These are phyloP conservation scores for Atractiella rhizophila DNA, from an alignment of 768 basidiomycete genomes.

Conservation along the genomic window DNA sequence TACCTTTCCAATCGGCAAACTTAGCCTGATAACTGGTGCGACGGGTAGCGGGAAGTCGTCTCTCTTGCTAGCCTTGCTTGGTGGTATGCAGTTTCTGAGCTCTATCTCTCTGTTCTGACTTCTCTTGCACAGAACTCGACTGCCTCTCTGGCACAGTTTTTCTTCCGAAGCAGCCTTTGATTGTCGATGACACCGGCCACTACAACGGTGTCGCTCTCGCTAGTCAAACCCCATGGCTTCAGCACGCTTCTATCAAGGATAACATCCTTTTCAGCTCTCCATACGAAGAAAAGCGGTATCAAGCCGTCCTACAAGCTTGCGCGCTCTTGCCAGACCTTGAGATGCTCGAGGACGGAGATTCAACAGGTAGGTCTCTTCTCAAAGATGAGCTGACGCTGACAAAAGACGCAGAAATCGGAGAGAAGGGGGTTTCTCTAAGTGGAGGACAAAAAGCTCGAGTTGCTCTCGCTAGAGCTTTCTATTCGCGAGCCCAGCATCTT, in stretches of 20 bases:
- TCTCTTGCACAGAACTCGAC: no score
- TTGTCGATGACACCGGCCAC: no score
- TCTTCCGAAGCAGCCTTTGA: conserved; percentile 2
- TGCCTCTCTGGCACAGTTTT: conserved; percentile 2
- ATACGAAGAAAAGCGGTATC: conserved; percentile 35
- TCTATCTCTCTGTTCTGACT: conserved; percentile 8
- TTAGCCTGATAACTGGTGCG: conserved; percentile 20
- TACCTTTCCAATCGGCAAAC: conserved; percentile 39
- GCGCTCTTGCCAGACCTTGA: conserved; percentile 44
- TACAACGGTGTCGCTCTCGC: conserved; percentile 7
- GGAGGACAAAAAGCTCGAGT: conserved; percentile 20
- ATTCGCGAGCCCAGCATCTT: conserved; percentile 23
- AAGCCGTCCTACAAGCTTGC: conserved; percentile 42
- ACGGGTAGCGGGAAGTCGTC: conserved; percentile 36
- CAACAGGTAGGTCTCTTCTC: no score
- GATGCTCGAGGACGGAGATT: conserved; percentile 46
- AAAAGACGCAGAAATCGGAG: neutral
- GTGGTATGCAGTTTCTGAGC: no score
- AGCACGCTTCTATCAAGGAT: conserved; percentile 1
- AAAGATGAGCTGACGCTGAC: no score
- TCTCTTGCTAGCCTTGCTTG: conserved; percentile 4
- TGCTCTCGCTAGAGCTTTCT: conserved; percentile 20
- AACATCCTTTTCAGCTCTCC: conserved; percentile 34
- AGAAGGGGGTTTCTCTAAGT: neutral
- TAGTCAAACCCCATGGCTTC: conserved; percentile 10